These are phyloP conservation scores for Knoxia roxburghii DNA, from an alignment of 257 asterid genomes.

Conservation along the genomic window DNA sequence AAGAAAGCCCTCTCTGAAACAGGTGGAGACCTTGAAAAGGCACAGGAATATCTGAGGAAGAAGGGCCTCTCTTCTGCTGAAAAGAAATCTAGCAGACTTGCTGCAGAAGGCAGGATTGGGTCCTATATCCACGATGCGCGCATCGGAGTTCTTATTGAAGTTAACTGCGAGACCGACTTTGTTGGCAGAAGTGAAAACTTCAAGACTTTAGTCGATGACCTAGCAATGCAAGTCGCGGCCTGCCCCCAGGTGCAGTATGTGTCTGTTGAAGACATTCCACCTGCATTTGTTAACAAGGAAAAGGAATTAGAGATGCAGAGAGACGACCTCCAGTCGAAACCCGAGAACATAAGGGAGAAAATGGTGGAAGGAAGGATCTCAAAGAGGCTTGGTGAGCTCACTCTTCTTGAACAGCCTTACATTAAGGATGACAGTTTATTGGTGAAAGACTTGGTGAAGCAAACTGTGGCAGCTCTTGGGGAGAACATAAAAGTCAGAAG, in stretches of 20 bases:
- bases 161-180: constrained; percentile 94
- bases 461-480: constrained; percentile 83
- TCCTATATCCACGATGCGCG: constrained; percentile 89
- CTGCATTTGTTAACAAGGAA: constrained; percentile 47
- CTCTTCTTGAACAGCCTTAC: constrained; percentile 77
- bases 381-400: constrained; percentile 91
- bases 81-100: constrained; percentile 87
- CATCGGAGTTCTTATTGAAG: constrained; percentile 90
- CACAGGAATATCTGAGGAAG: constrained; percentile 84
- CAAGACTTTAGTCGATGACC: constrained; percentile 69
- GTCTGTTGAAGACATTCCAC: constrained; percentile 71
- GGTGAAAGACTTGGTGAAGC: constrained; percentile 90
- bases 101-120: constrained; percentile 96
- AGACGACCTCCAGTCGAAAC: constrained; percentile 84
- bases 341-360: constrained; percentile 78
- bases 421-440: constrained; percentile 62
- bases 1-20: constrained; percentile 92
- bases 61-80: constrained; percentile 94
- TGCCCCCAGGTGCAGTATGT: constrained; percentile 77
- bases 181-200: constrained; percentile 79
- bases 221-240: constrained; percentile 97
- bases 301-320: constrained; percentile 90
- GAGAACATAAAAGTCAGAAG: constrained; percentile 88
- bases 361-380: constrained; percentile 79
- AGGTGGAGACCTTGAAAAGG: constrained; percentile 83